Conservation (phyloP, 1,284 basidiomycete genomes). For the Rhodotorula glutinis region DNA sequence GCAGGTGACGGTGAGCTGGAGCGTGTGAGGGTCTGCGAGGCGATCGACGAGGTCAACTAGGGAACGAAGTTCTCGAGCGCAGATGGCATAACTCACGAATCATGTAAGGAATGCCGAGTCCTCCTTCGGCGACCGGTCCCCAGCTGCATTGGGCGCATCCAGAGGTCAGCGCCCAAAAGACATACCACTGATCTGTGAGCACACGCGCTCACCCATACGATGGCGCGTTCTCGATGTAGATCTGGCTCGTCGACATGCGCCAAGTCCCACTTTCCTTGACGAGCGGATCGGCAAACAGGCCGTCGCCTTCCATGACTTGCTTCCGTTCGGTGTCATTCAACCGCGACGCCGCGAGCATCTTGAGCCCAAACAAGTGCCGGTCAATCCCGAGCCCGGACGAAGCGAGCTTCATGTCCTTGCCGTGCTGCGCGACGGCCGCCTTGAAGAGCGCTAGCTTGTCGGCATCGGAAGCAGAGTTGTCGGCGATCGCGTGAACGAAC, state of each 20-base stretch:
- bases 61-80: not conserved
- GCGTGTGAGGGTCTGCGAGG: constrained; percentile 55
- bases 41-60: constrained; percentile 1
- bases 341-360: constrained; percentile 49
- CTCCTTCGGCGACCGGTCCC: constrained; percentile 64
- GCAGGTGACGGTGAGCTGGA: constrained; percentile 78
- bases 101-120: constrained; percentile 60
- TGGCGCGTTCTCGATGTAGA: constrained; percentile 74
- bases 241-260: constrained; percentile 65
- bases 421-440: constrained; percentile 67
- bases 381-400: constrained; percentile 73
- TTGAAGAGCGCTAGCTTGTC: constrained; percentile 61
- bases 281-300: constrained; percentile 48
- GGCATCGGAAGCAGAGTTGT: constrained; percentile 51
- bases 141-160: constrained; percentile 21
- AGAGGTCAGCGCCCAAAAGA: too few species aligned
- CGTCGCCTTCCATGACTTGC: constrained; percentile 64
- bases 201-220: constrained; percentile 67
- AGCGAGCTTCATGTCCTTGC: constrained; percentile 66
- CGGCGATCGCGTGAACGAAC: constrained; percentile 70
- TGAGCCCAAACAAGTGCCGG: constrained; percentile 68
- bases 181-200: too few species aligned
- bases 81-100: constrained; percentile 20
- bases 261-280: constrained; percentile 59
- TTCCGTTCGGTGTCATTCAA: constrained; percentile 57